Evolutionary conservation across 2,329 filamentous ascomycete genomes (phyloP).

Genomic region (Calonectria leucothoes): DNA sequence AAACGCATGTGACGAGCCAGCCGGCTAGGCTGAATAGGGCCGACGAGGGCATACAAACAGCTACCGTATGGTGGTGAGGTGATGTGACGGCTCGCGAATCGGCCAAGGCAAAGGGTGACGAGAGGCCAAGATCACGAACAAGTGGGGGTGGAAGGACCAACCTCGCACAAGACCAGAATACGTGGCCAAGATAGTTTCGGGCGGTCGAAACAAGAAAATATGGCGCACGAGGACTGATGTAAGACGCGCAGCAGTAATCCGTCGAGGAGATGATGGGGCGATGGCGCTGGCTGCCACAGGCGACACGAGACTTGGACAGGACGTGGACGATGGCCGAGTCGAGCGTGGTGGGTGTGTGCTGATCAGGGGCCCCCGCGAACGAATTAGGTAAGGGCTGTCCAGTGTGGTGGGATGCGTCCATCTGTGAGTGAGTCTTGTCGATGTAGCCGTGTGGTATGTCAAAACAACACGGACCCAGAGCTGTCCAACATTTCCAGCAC

Average conservation of each 20-base stretch:
- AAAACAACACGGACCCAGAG: neutral
- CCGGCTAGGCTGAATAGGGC: slow-evolving; percentile 17
- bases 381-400: slow-evolving; percentile 20
- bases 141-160: slow-evolving; percentile 28
- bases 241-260: slow-evolving; percentile 6
- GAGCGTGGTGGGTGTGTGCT: slow-evolving; percentile 27
- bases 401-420: neutral
- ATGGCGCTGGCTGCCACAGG: neutral
- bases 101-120: slow-evolving; percentile 7
- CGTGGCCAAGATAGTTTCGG: slow-evolving; percentile 25
- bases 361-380: slow-evolving; percentile 25
- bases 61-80: neutral
- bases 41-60: slow-evolving; percentile 5
- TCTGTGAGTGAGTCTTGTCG: neutral
- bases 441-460: neutral
- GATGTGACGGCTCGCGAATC: slow-evolving; percentile 28
- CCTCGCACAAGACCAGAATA: slow-evolving; percentile 23
- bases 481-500: neutral
- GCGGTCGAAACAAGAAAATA: slow-evolving; percentile 19
- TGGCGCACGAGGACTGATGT: slow-evolving; percentile 10
- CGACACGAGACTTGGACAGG: slow-evolving; percentile 12
- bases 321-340: slow-evolving; percentile 39
- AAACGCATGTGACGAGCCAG: slow-evolving; percentile 9
- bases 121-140: neutral
- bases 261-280: neutral